Percentiles rank a stretch among this genome's conserved stretches.
Conservation (phyloP, 2,329 filamentous ascomycete species). For the Fusarium subglutinans region DNA sequence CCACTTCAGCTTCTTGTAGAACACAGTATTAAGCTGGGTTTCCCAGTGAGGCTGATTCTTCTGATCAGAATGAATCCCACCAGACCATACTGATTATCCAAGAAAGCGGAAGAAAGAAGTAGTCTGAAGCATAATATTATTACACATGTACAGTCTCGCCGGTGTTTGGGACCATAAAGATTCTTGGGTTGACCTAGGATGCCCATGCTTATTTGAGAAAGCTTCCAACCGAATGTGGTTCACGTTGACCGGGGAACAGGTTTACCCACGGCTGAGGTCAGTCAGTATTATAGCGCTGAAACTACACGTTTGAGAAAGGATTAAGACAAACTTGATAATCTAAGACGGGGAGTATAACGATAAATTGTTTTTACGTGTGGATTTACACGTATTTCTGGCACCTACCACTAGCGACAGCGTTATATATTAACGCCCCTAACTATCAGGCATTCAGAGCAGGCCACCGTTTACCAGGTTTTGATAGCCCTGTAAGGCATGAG, state of each 20-base stretch:
- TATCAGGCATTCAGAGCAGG: conserved; percentile 3
- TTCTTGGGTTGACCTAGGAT: neutral
- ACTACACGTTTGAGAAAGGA: neutral
- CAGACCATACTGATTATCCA: neutral
- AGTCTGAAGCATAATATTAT: neutral
- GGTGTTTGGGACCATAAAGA: neutral
- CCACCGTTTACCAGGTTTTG: neutral
- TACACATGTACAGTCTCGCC: neutral
- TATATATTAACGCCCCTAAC: conserved; percentile 14
- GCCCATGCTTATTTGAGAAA: neutral
- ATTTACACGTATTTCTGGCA: neutral
- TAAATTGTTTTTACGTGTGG: neutral
- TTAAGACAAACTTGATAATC: neutral
- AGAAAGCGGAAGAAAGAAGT: neutral
- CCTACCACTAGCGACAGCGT: neutral
- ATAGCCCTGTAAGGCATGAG: neutral
- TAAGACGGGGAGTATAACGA: neutral
- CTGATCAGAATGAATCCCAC: neutral
- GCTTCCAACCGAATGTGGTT: neutral
- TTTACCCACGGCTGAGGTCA: neutral
- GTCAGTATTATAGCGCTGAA: neutral
- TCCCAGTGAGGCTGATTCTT: neutral
- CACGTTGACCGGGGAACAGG: neutral
- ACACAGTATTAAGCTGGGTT: neutral
- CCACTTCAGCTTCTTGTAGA: neutral